Percentiles rank a stretch among this genome's conserved stretches.
Conservation (phyloP, 2,329 filamentous ascomycete genomes). For the Cryphonectria carpinicola region DNA sequence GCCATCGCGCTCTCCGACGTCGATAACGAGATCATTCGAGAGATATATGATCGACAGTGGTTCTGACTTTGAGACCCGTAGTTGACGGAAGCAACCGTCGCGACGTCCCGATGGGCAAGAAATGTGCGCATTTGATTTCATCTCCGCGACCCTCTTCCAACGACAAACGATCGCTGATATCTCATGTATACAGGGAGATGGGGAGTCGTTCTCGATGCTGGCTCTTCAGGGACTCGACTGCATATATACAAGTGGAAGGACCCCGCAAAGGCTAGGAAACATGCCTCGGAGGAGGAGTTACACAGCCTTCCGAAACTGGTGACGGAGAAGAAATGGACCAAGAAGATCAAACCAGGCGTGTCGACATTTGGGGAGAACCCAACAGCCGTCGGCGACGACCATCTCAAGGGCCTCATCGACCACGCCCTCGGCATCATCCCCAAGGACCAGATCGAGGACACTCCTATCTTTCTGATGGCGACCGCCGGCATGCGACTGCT, state of each 20-base stretch:
- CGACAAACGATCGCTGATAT: slow-evolving; percentile 13
- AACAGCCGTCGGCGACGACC: slow-evolving; percentile 76
- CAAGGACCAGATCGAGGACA: slow-evolving; percentile 74
- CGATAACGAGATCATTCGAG: not conserved
- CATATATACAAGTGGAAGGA: slow-evolving; percentile 96
- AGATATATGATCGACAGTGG: not conserved
- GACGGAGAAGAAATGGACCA: slow-evolving; percentile 85
- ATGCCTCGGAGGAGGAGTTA: slow-evolving; percentile 63
- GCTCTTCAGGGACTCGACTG: slow-evolving; percentile 93
- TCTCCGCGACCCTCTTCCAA: too few relatives aligned
- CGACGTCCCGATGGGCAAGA: slow-evolving; percentile 30
- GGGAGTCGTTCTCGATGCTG: slow-evolving; percentile 95
- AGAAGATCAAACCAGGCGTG: slow-evolving; percentile 92
- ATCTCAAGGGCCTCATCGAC: slow-evolving; percentile 77
- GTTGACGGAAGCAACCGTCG: slow-evolving; percentile 17
- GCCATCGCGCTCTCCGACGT: not conserved
- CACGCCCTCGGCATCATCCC: slow-evolving; percentile 84
- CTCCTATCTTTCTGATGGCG: slow-evolving; percentile 92
- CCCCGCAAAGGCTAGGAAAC: slow-evolving; percentile 65
- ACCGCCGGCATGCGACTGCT: slow-evolving; percentile 94
- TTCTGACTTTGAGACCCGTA: not conserved
- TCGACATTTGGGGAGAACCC: slow-evolving; percentile 85
- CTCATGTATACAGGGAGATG: slow-evolving; percentile 62
- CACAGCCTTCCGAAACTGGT: slow-evolving; percentile 76
- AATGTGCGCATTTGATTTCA: slow-evolving; percentile 21